Evolutionary conservation across 1,139 yeast species (phyloP).

Genomic region (Saccharomyces hybrid): DNA sequence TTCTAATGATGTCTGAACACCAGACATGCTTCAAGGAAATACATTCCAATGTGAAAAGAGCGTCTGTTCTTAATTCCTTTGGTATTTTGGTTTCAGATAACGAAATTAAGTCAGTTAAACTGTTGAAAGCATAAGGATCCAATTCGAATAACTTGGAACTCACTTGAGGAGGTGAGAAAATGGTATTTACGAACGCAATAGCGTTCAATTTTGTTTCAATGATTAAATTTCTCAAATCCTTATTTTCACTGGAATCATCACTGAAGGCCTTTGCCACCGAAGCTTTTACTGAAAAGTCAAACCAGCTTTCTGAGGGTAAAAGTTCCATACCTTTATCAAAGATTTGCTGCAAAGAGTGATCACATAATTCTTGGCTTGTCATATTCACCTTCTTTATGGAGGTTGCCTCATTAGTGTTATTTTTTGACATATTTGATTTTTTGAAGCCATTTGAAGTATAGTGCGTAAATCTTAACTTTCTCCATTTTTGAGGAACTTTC

Average conservation of each 20-base stretch:
- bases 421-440: not conserved
- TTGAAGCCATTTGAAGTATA: constrained; percentile 33
- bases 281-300: constrained; percentile 55
- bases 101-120: constrained; percentile 62
- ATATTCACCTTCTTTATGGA: constrained; percentile 35
- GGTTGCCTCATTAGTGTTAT: not conserved
- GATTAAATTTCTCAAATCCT: constrained; percentile 50
- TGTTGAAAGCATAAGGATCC: constrained; percentile 68
- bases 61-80: constrained; percentile 47
- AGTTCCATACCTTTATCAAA: constrained; percentile 51
- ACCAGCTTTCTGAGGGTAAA: constrained; percentile 59
- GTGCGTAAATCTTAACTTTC: constrained; percentile 47
- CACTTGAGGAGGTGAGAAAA: constrained; percentile 40
- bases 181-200: constrained; percentile 53
- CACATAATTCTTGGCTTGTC: constrained; percentile 44
- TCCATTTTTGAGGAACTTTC: constrained; percentile 53
- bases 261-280: constrained; percentile 68
- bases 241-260: constrained; percentile 46
- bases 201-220: constrained; percentile 61
- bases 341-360: constrained; percentile 52
- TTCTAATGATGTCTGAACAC: constrained; percentile 70
- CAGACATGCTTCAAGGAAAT: constrained; percentile 63
- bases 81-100: constrained; percentile 46
- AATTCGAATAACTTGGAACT: constrained; percentile 62
- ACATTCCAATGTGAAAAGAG: constrained; percentile 62